phyloP scores from a whole-genome alignment of 208 protist genomes.

The Wallacemonas sp. region DNA sequence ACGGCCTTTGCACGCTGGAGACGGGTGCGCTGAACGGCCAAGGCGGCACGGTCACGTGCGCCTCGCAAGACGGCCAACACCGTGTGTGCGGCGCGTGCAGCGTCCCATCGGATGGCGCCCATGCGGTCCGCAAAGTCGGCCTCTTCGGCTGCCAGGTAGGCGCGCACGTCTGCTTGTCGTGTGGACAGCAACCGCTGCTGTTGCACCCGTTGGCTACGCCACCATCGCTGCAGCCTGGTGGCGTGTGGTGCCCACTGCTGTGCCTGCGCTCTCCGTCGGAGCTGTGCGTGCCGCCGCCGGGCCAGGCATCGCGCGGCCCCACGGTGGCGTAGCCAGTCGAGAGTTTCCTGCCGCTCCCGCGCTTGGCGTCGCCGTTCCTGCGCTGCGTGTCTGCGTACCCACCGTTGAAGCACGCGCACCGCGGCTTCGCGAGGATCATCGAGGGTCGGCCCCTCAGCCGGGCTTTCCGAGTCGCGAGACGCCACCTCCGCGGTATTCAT shows the following conservation, averaged over 20 bases:
- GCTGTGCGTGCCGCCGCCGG: constrained; percentile 23
- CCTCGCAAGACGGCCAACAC: constrained; percentile 57
- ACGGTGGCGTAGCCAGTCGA: neutral
- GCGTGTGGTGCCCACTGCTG: constrained; percentile 3
- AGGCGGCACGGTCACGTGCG: constrained; percentile 24
- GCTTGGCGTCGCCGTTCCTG: constrained; percentile 17
- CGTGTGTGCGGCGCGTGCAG: constrained; percentile 14
- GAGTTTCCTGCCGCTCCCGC: constrained; percentile 3
- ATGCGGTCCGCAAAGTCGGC: constrained; percentile 20
- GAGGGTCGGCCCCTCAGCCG: no score
- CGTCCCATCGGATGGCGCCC: constrained; percentile 16
- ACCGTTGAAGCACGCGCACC: constrained; percentile 40
- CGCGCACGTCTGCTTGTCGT: constrained; percentile 24
- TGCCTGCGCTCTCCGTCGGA: constrained; percentile 10
- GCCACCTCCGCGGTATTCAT: neutral
- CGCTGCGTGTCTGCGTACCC: constrained; percentile 9
- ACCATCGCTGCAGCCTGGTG: constrained; percentile 40
- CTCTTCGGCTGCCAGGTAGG: constrained; percentile 27
- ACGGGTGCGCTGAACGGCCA: constrained; percentile 12
- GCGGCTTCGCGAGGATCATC: constrained; percentile 20
- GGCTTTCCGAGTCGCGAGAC: no score
- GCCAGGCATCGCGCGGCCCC: constrained; percentile 27
- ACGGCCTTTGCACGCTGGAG: constrained; percentile 25
- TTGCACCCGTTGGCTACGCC: constrained; percentile 16
- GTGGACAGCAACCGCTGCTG: constrained; percentile 4